Evolutionary conservation across 2,329 filamentous ascomycete species (phyloP).

Genomic region (Metarhizium anisopliae): DNA sequence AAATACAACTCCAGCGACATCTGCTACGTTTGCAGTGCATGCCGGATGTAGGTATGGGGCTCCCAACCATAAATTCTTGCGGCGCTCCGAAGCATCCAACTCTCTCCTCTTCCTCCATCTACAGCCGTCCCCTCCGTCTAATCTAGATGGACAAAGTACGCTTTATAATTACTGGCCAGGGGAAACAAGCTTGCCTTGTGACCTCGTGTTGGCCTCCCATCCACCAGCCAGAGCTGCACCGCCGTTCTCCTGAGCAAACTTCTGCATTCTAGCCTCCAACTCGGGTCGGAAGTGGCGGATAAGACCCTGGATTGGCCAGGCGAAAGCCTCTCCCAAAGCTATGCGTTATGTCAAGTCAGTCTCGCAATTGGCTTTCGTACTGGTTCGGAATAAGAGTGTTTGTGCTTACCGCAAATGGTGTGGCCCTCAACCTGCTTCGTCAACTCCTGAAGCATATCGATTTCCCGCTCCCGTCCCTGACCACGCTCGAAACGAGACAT

Average conservation of each 20-base stretch:
- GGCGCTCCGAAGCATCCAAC: not conserved
- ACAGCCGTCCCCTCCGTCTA: constrained; percentile 1
- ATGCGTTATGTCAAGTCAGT: constrained; percentile 19
- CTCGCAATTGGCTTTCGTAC: not conserved
- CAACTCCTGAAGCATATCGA: constrained; percentile 98
- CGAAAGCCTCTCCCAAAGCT: constrained; percentile 94
- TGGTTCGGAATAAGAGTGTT: not conserved
- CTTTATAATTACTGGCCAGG: constrained; percentile 67
- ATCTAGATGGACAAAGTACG: constrained; percentile 7
- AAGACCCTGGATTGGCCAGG: constrained; percentile 95
- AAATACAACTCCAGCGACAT: constrained; percentile 5
- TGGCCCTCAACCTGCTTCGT: constrained; percentile 99
- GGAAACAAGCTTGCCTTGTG: constrained; percentile 75
- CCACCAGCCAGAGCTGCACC: constrained; percentile 76
- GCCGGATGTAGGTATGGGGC: not conserved
- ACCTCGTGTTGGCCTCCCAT: constrained; percentile 66
- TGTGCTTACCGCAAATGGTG: constrained; percentile 80
- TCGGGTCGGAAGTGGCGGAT: constrained; percentile 98
- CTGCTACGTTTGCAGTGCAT: not conserved
- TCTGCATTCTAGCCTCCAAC: constrained; percentile 81
- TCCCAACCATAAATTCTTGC: not conserved
- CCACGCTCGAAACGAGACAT: constrained; percentile 95
- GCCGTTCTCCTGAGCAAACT: constrained; percentile 65
- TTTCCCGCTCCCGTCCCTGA: constrained; percentile 79
- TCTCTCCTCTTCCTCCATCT: not conserved